Conservation (phyloP, 495 filamentous ascomycete genomes). For the Gamarada debralockiae region DNA sequence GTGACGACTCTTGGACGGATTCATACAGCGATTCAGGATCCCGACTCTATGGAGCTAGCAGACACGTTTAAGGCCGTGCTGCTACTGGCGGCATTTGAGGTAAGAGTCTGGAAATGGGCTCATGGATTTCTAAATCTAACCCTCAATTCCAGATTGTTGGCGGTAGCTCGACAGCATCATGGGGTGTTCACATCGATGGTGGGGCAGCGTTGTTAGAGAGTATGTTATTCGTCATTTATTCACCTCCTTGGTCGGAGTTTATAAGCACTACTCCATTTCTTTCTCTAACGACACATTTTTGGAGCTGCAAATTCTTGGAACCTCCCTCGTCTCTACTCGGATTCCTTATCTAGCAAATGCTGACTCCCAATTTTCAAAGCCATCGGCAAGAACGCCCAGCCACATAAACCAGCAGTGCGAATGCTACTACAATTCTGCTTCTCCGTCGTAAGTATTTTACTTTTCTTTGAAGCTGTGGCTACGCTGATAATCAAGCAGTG, state of each 20-base stretch:
- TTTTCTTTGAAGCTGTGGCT: no score
- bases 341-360: no score
- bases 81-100: conserved; percentile 20
- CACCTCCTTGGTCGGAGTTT: no score
- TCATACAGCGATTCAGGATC: conserved; percentile 4
- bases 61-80: conserved; percentile 13
- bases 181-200: conserved; percentile 17
- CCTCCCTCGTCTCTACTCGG: no score
- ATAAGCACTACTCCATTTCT: no score
- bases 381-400: neutral
- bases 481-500: neutral
- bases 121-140: no score
- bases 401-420: neutral
- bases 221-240: no score
- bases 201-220: conserved; percentile 13
- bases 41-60: conserved; percentile 5
- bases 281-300: no score
- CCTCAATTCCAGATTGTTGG: conserved; percentile 13
- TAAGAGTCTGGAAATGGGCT: no score
- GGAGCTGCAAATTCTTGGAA: no score
- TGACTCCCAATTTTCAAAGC: no score
- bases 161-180: conserved; percentile 1
- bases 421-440: conserved; percentile 16
- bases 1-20: conserved; percentile 3
- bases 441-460: conserved; percentile 9